These are phyloP conservation scores for Colletotrichum orchidophilum DNA, from an alignment of 2,329 filamentous ascomycete genomes.

Conservation along the genomic window DNA sequence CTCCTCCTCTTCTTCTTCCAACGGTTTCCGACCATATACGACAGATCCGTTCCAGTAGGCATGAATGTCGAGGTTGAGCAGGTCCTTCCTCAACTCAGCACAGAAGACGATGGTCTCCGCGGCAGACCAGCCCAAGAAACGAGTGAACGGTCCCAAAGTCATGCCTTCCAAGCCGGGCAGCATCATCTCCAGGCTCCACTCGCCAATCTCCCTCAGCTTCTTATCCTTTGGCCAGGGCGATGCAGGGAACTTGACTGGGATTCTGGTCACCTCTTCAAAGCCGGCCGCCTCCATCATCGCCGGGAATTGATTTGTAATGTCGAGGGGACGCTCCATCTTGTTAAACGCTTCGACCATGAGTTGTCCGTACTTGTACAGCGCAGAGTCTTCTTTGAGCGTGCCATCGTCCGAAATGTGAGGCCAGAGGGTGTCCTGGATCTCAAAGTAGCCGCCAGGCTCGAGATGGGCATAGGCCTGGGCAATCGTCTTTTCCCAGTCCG, in stretches of 20 bases:
- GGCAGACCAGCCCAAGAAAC: slow-evolving; percentile 38
- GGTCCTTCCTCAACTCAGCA: slow-evolving; percentile 34
- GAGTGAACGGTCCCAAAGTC: slow-evolving; percentile 42
- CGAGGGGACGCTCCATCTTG: not conserved
- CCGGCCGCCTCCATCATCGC: slow-evolving; percentile 28
- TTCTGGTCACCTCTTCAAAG: slow-evolving; percentile 42
- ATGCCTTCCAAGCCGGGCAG: slow-evolving; percentile 40
- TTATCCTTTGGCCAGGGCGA: slow-evolving; percentile 44
- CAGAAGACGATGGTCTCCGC: slow-evolving; percentile 40
- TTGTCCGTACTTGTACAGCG: slow-evolving; percentile 5
- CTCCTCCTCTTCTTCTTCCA: not conserved
- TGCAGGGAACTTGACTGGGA: slow-evolving; percentile 40
- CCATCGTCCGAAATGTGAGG: slow-evolving; percentile 43
- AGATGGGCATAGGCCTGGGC: slow-evolving; percentile 27
- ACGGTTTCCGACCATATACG: slow-evolving; percentile 9
- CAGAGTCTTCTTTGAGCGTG: slow-evolving; percentile 41
- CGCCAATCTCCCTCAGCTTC: slow-evolving; percentile 40
- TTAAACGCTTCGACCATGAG: slow-evolving; percentile 1
- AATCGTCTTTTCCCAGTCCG: slow-evolving; percentile 36
- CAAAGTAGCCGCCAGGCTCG: slow-evolving; percentile 25
- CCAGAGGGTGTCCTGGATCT: slow-evolving; percentile 36
- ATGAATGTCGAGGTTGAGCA: slow-evolving; percentile 38
- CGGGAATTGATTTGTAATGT: not conserved
- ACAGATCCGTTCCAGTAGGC: slow-evolving; percentile 44
- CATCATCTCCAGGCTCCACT: slow-evolving; percentile 32